A percentile compares a stretch with the other conserved stretches of the same genome.
Evolutionary conservation across 495 filamentous ascomycete species (phyloP).

Genomic region (Beverwykella pulmonaria): DNA sequence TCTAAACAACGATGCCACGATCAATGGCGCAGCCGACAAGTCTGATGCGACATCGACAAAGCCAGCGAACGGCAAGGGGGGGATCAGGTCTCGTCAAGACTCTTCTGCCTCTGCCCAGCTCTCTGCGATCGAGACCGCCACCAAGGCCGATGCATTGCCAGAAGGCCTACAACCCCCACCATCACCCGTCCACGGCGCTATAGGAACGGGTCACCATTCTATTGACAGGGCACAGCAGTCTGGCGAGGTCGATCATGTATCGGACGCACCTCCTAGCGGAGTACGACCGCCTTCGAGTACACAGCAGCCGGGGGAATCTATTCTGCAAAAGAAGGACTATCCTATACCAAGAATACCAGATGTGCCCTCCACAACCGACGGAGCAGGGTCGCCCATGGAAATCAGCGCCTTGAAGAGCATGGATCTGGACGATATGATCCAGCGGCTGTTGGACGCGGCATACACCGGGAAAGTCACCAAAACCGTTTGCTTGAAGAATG

Average conservation of each 20-base stretch:
- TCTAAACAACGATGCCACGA: constrained; percentile 56
- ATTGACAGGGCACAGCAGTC: constrained; percentile 77
- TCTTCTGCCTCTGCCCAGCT: constrained; percentile 44
- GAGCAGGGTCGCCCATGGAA: constrained; percentile 54
- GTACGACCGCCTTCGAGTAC: constrained; percentile 49
- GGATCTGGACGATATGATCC: constrained; percentile 97
- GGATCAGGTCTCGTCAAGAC: constrained; percentile 48
- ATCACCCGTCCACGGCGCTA: constrained; percentile 78
- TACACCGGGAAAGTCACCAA: constrained; percentile 98
- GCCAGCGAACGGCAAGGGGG: constrained; percentile 63
- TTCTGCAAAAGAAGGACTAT: constrained; percentile 74
- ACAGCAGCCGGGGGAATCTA: constrained; percentile 70
- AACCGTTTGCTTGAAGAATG: constrained; percentile 94
- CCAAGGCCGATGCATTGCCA: constrained; percentile 45
- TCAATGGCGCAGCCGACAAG: constrained; percentile 58
- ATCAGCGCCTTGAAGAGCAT: constrained; percentile 82
- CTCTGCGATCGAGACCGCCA: constrained; percentile 39
- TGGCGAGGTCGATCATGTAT: constrained; percentile 93
- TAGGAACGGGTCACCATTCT: constrained; percentile 76
- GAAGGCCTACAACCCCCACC: constrained; percentile 77
- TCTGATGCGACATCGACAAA: constrained; percentile 74
- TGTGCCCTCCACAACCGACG: constrained; percentile 28
- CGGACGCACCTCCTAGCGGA: constrained; percentile 84
- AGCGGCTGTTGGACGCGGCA: constrained; percentile 86
- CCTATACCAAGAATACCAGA: constrained; percentile 38